Conservation (phyloP, 345 rosid species). For the Microcos paniculata region DNA sequence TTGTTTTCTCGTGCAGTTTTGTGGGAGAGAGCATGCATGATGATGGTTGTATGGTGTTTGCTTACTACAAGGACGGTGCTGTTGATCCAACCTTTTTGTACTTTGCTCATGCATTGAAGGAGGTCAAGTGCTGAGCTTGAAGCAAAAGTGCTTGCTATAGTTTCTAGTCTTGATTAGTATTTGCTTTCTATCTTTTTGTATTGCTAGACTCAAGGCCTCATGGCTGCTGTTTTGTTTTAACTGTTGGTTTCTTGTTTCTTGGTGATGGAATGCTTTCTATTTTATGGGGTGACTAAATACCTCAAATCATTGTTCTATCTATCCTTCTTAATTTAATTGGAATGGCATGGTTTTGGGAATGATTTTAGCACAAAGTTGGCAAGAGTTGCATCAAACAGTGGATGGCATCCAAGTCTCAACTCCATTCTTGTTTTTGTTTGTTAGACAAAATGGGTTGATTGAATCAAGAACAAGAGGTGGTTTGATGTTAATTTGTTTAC, state of each 20-base stretch:
- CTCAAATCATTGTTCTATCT: not conserved
- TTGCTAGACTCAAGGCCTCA: not conserved
- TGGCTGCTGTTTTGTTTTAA: constrained; percentile 1
- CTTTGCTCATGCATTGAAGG: constrained; percentile 80
- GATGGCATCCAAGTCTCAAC: not conserved
- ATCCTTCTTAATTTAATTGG: not conserved
- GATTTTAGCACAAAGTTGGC: not conserved
- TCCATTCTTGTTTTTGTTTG: too few relatives aligned
- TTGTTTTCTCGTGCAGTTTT: constrained; percentile 48
- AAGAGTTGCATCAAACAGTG: not conserved
- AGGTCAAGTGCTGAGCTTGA: constrained; percentile 67
- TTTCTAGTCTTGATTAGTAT: constrained; percentile 18
- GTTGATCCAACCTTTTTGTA: constrained; percentile 93
- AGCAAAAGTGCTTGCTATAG: constrained; percentile 20
- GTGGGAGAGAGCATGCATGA: constrained; percentile 95
- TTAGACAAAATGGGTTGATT: not conserved
- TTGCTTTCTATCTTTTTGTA: not conserved
- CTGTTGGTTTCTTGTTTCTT: not conserved
- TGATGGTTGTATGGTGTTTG: constrained; percentile 71
- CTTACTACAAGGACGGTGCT: constrained; percentile 96
- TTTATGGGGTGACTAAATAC: not conserved
- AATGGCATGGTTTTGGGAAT: not conserved
- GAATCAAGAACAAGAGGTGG: not conserved
- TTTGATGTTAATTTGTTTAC: not conserved
- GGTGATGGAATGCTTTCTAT: not conserved